A percentile compares a stretch with the other conserved stretches of the same genome.
phyloP scores from a whole-genome alignment of 345 rosid genomes.

The Lepidium aucheri region DNA sequence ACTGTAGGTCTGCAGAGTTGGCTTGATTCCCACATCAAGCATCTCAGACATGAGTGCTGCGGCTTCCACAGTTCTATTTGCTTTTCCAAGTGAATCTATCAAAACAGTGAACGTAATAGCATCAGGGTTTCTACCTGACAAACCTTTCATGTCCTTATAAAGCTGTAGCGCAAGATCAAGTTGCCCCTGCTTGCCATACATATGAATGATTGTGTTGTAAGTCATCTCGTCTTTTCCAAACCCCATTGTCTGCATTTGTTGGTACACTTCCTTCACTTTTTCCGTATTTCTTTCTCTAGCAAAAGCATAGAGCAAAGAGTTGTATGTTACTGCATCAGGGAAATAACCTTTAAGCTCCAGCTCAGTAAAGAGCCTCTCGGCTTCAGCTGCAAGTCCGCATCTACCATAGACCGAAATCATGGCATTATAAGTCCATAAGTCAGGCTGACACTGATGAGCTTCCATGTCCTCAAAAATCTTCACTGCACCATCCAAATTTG shows the following conservation, averaged over 20 bases:
- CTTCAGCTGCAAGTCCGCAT: slow-evolving; percentile 65
- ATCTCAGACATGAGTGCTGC: slow-evolving; percentile 83
- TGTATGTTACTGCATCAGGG: slow-evolving; percentile 87
- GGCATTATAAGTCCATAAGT: slow-evolving; percentile 93
- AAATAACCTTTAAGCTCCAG: slow-evolving; percentile 67
- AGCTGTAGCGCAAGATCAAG: slow-evolving; percentile 65
- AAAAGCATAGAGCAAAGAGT: slow-evolving; percentile 90
- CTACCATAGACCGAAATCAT: slow-evolving; percentile 89
- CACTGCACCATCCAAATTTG: slow-evolving; percentile 65
- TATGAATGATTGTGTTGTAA: slow-evolving; percentile 84
- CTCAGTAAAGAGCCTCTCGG: slow-evolving; percentile 63
- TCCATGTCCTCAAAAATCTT: slow-evolving; percentile 74
- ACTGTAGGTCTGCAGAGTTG: slow-evolving; percentile 80
- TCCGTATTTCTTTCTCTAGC: slow-evolving; percentile 75
- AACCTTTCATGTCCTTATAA: slow-evolving; percentile 69
- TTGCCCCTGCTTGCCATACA: slow-evolving; percentile 90
- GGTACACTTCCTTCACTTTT: slow-evolving; percentile 63
- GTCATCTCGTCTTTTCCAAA: slow-evolving; percentile 84
- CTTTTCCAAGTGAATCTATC: slow-evolving; percentile 92
- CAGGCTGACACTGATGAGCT: slow-evolving; percentile 69
- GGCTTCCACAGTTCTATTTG: slow-evolving; percentile 62
- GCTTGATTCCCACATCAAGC: slow-evolving; percentile 74
- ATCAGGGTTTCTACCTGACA: slow-evolving; percentile 66
- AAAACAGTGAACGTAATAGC: slow-evolving; percentile 80
- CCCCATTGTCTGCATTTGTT: slow-evolving; percentile 72